Base-by-base conservation (phyloP, 2,329 filamentous ascomycete species). In the Dichotomopilus funicola region DNA sequence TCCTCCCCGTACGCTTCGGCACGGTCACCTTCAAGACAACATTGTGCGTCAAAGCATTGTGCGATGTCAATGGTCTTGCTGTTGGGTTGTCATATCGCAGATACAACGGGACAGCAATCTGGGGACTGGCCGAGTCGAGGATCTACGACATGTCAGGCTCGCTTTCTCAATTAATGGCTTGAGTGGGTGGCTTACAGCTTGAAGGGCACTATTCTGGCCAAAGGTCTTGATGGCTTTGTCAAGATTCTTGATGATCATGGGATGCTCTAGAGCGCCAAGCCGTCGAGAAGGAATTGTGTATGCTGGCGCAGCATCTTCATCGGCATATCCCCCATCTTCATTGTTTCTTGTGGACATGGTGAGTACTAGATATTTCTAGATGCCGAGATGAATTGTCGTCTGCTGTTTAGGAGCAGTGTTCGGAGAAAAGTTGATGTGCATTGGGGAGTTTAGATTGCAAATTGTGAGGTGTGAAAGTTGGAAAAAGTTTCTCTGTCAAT, bases 21-120 rank as follows among this genome's bases (percentile, higher is more conserved):
- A 97, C 83, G 0, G 87, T 91, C 54, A 99, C 79, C 68, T 91
- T 91, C 52, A 99, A 77, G 19, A 97, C 78, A 19, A 97, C 74
- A 66, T 96, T 95, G 67, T 91, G 89, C 8, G 89, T 88, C 19
- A 81, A 73, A 36, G 86, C 81, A 66, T 86, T 88, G 43, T 86
- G 85, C 6, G 92, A 96, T 62, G 87, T 76, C 58, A 96, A 76
- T 7, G 89, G 88, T 63, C 87, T 86, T 64, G 88, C 85, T 65
- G 89, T 83, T 2, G 87, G 86, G 69, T 95, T 90, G 61, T 90
- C 81, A 31, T 88, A 88, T 27, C 89, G 84, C 53, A 97, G 76
- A 63, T 87, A 88, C n/a, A 95, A 73, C 1, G 86, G 86, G 9
- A 83, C 71, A 0, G 78, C 78, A 54, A 75, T 74, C 44, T 78